Percentiles rank a stretch among this genome's conserved stretches.
phyloP scores from a whole-genome alignment of 345 rosid genomes.

The Ceriops zippeliana region DNA sequence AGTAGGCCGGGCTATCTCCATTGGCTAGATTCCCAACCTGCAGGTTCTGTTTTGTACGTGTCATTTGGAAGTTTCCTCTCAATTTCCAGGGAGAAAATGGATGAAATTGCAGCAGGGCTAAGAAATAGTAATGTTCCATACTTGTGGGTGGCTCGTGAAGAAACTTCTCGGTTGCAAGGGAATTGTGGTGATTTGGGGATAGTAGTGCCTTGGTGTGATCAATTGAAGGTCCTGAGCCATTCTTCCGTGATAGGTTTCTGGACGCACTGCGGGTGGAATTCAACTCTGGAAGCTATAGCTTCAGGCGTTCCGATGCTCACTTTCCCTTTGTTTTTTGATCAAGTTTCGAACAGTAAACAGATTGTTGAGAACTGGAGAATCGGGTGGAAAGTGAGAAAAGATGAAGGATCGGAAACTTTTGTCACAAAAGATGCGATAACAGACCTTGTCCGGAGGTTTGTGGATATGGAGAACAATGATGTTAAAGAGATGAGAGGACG shows the following conservation, averaged over 20 bases:
- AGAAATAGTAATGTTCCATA: conserved; percentile 28
- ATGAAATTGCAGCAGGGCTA: conserved; percentile 38
- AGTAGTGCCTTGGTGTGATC: conserved; percentile 55
- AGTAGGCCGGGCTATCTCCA: conserved; percentile 16
- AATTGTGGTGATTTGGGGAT: not conserved
- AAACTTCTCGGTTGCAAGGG: conserved; percentile 15
- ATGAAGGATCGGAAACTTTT: not conserved
- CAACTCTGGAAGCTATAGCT: conserved; percentile 47
- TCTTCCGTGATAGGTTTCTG: conserved; percentile 53
- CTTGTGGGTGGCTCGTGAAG: conserved; percentile 46
- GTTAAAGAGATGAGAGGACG: conserved; percentile 8
- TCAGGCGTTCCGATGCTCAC: conserved; percentile 47
- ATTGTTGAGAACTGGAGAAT: conserved; percentile 56
- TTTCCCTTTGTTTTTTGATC: conserved; percentile 49
- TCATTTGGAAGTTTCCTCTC: conserved; percentile 46
- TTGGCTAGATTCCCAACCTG: conserved; percentile 41
- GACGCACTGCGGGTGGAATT: conserved; percentile 72
- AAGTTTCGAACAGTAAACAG: conserved; percentile 38
- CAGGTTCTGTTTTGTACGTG: conserved; percentile 39
- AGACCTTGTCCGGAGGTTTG: conserved; percentile 9
- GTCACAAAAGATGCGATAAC: conserved; percentile 4
- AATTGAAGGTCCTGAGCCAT: conserved; percentile 49
- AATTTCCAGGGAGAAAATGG: conserved; percentile 31
- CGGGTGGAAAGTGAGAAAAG: conserved; percentile 38
- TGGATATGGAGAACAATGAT: conserved; percentile 9